A percentile compares a stretch with the other conserved stretches of the same genome.
Evolutionary conservation across 225 moss, liverwort and hornwort genomes (phyloP).

Genomic region (Ulota crispa): DNA sequence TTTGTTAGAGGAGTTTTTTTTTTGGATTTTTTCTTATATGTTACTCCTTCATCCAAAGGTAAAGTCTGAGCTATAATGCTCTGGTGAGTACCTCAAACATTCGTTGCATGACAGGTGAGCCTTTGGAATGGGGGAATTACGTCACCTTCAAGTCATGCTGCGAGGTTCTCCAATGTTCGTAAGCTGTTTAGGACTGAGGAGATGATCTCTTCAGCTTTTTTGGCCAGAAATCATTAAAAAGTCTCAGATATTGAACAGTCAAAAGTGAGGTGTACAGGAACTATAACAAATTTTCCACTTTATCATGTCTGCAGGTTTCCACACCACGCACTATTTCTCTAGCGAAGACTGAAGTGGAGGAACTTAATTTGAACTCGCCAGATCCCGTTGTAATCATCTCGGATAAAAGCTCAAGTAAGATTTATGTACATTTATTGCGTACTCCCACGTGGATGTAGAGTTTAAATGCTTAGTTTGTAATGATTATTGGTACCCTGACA

Average conservation of each 20-base stretch:
- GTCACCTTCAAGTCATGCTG: constrained; percentile 66
- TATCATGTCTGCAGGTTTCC: constrained; percentile 54
- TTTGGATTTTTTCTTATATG: neutral
- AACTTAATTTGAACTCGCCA: constrained; percentile 58
- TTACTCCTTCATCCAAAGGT: constrained; percentile 28
- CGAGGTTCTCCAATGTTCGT: constrained; percentile 78
- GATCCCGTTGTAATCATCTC: constrained; percentile 73
- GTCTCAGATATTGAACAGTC: neutral
- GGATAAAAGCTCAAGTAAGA: constrained; percentile 82
- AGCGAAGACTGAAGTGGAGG: constrained; percentile 82
- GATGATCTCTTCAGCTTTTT: constrained; percentile 18
- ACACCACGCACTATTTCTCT: constrained; percentile 70
- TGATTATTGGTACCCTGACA: neutral
- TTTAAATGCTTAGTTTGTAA: neutral
- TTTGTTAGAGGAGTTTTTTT: neutral
- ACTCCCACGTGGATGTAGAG: neutral
- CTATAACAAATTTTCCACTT: no score
- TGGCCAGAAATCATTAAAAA: neutral
- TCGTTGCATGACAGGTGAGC: constrained; percentile 68
- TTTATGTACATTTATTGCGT: constrained; percentile 5
- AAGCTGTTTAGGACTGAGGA: constrained; percentile 43
- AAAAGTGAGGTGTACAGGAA: neutral
- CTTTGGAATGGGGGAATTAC: constrained; percentile 77
- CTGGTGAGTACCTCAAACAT: constrained; percentile 36
- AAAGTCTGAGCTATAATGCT: constrained; percentile 11